Evolutionary conservation across 2,329 filamentous ascomycete species (phyloP).

Genomic region (Phaeosphaeriaceae sp.): DNA sequence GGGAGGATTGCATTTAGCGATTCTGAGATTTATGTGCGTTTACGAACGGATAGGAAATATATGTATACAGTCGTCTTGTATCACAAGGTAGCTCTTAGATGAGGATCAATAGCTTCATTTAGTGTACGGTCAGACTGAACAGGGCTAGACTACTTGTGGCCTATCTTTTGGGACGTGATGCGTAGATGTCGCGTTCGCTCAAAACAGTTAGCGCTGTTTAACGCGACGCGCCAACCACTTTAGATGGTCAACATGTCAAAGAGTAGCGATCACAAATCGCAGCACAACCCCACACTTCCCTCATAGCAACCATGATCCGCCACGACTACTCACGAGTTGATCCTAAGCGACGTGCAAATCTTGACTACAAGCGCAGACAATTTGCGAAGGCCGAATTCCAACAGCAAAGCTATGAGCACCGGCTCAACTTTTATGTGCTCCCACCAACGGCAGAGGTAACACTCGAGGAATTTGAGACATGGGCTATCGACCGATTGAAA

Average conservation of each 20-base stretch:
- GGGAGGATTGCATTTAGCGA: too few species aligned
- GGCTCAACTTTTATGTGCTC: slow-evolving; percentile 88
- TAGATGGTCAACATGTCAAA: slow-evolving; percentile 13
- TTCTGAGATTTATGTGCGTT: too few species aligned
- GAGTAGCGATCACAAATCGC: slow-evolving; percentile 1
- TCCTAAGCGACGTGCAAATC: slow-evolving; percentile 75
- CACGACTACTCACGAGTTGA: slow-evolving; percentile 54
- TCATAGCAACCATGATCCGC: slow-evolving; percentile 41
- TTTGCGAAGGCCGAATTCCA: slow-evolving; percentile 80
- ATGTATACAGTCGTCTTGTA: too few species aligned
- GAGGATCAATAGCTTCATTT: too few species aligned
- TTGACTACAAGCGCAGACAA: slow-evolving; percentile 85
- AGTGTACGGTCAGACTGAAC: too few species aligned
- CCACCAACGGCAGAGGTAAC: slow-evolving; percentile 94
- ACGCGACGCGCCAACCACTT: slow-evolving; percentile 32
- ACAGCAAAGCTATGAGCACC: slow-evolving; percentile 78
- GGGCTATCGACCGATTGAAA: slow-evolving; percentile 91
- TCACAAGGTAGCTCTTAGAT: too few species aligned
- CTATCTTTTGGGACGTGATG: not conserved
- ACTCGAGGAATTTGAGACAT: slow-evolving; percentile 97
- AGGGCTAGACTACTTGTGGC: not conserved
- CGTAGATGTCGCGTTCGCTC: slow-evolving; percentile 7
- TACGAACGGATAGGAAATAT: too few species aligned
- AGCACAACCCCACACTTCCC: slow-evolving; percentile 8
- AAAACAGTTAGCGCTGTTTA: slow-evolving; percentile 12